Conservation (phyloP, 176 grass and related monocot species). For the Rhynchospora breviuscula region DNA sequence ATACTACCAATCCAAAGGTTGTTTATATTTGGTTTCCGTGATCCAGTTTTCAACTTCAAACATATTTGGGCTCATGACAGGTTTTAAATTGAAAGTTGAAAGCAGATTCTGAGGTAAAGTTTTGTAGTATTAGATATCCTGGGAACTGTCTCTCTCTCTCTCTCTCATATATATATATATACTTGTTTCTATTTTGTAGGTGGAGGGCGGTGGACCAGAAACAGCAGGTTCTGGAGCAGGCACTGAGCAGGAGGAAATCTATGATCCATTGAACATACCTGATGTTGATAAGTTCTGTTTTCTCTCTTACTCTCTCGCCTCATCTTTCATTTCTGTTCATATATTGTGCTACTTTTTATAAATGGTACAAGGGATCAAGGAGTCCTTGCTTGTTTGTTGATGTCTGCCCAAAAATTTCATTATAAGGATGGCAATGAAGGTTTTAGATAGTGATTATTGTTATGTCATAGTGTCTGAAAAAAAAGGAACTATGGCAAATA, state of each 20-base stretch:
- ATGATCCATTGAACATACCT: conserved; percentile 90
- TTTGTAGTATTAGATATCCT: neutral
- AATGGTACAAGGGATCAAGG: neutral
- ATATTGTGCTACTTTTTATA: conserved; percentile 12
- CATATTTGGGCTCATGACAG: neutral
- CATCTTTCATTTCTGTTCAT: neutral
- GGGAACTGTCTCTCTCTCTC: neutral
- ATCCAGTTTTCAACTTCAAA: neutral
- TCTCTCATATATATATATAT: neutral
- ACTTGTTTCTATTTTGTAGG: conserved; percentile 39
- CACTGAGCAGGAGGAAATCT: conserved; percentile 71
- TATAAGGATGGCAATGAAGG: neutral
- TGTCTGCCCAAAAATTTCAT: neutral
- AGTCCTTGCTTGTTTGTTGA: neutral
- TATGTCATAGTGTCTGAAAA: too few species aligned
- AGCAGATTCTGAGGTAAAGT: neutral
- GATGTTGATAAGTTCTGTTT: conserved; percentile 58
- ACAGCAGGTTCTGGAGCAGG: conserved; percentile 37
- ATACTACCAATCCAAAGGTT: neutral
- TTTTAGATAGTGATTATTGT: too few species aligned
- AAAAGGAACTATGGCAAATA: too few species aligned
- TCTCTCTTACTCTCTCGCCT: neutral
- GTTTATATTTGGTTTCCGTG: neutral
- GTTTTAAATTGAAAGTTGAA: neutral
- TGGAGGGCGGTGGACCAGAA: conserved; percentile 46